Evolutionary conservation across 345 rosid genomes (phyloP).

Genomic region (Populus davidiana): DNA sequence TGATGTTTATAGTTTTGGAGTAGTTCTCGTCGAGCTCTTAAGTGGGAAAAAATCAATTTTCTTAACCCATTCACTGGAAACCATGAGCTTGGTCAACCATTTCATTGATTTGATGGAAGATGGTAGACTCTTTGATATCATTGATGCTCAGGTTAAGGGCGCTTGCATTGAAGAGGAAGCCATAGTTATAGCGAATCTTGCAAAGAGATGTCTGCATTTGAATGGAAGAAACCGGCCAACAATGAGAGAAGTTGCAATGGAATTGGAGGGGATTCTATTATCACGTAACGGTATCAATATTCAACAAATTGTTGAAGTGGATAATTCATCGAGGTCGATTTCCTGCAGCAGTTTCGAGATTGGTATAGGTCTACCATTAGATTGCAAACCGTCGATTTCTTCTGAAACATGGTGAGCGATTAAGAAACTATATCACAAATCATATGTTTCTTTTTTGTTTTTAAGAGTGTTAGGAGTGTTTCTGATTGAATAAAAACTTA

Average conservation of each 20-base stretch:
- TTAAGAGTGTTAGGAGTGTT: too few species aligned
- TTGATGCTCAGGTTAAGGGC: conserved; percentile 3
- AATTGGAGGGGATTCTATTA: neutral
- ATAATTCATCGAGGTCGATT: too few species aligned
- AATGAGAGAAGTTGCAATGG: conserved; percentile 17
- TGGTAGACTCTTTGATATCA: neutral
- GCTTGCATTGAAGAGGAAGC: neutral
- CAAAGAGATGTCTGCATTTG: conserved; percentile 7
- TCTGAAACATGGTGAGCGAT: too few species aligned
- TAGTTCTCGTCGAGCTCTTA: conserved; percentile 17
- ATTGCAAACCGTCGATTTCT: too few species aligned
- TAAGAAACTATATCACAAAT: too few species aligned
- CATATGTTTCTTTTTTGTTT: too few species aligned
- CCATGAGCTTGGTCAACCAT: neutral
- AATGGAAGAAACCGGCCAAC: conserved; percentile 18
- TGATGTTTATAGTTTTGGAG: conserved; percentile 26
- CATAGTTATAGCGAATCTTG: conserved; percentile 10
- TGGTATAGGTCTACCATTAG: too few species aligned
- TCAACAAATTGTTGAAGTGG: too few species aligned
- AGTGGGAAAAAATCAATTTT: conserved; percentile 21
- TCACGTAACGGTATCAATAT: neutral
- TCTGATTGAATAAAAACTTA: too few species aligned
- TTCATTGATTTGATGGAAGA: neutral
- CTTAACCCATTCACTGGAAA: neutral
- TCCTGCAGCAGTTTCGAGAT: too few species aligned